Evolutionary conservation across 192 early-diverging fungal species (phyloP), one percentile per base, ranked within the genome.

Genomic region (Mortierella hygrophila): DNA sequence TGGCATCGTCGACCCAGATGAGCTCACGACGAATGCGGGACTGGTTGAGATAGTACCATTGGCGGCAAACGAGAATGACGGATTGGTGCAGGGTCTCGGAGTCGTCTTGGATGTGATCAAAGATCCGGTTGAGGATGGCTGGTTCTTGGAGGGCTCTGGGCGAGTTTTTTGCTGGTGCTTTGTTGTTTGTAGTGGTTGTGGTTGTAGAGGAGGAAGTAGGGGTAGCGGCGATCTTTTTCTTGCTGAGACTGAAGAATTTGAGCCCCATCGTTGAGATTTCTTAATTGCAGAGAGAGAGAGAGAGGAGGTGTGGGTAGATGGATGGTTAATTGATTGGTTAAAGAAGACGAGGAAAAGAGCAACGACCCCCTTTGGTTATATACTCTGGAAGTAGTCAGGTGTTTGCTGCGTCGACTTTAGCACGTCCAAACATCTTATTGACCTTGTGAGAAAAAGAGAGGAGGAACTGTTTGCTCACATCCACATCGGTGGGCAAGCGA

Each of bases 1-100:
- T 65, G 26, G 60, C 10, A 4, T 65, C 60, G 26, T 65, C 60
- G 10, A 65, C 29, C 60, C 60, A 65, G 60, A 65, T 3, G 26
- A 65, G n/a, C 26, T 65, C 60, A 32, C 60, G 60, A 15, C 11
- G n/a, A 13, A 65, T 65, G 10, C 29, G 60, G 29, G 60, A 65
- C 11, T 65, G 26, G 60, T 65, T 65, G 29, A 65, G 60, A 15
- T 65, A 65, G 60, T 65, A 65, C 60, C 60, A 65, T 13, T 65
- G 60, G 11, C 60, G 60, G 29, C 60, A 65, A 29, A 65, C 60
- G 26, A 65, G 60, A 29, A 65, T 65, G 13, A 65, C 60, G 29
- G 60, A 65, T 32, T 65, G 60, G 60, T 65, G 60, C 11, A 65
- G 60, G 3, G 60, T 32, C 11, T 65, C 60, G 26, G 60, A 4